Percentiles rank a stretch among this genome's conserved stretches.
Evolutionary conservation across 1,284 basidiomycete genomes (phyloP).

Genomic region (Ustilago tritici): DNA sequence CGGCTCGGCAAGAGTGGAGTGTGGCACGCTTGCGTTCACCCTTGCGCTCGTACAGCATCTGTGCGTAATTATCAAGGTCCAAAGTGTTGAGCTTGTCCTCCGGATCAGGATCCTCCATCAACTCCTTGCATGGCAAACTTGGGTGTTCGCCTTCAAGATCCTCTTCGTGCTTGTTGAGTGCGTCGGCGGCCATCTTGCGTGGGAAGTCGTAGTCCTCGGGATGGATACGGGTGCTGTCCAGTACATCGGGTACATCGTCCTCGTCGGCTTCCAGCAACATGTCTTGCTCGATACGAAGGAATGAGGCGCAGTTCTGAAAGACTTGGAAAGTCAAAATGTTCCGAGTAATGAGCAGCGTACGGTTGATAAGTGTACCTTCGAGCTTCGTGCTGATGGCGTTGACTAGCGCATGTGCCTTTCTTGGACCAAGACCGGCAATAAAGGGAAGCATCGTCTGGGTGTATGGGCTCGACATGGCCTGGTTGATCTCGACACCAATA

Average conservation of each 20-base stretch:
- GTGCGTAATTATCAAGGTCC: slow-evolving; percentile 95
- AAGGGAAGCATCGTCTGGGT: slow-evolving; percentile 88
- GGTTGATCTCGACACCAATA: slow-evolving; percentile 95
- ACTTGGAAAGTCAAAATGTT: slow-evolving; percentile 59
- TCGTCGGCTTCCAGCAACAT: slow-evolving; percentile 73
- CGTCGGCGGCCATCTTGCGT: slow-evolving; percentile 97
- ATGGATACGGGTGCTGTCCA: slow-evolving; percentile 96
- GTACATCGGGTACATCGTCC: slow-evolving; percentile 82
- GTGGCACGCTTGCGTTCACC: slow-evolving; percentile 75
- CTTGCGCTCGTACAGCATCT: slow-evolving; percentile 76
- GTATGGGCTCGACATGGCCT: slow-evolving; percentile 86
- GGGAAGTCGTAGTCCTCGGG: slow-evolving; percentile 98
- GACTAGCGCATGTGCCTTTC: slow-evolving; percentile 88
- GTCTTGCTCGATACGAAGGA: slow-evolving; percentile 75
- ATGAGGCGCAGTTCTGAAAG: slow-evolving; percentile 77
- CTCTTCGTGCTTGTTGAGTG: slow-evolving; percentile 79
- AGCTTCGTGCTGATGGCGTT: slow-evolving; percentile 69
- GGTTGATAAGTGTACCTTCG: slow-evolving; percentile 64
- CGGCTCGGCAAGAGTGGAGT: slow-evolving; percentile 80
- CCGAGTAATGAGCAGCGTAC: slow-evolving; percentile 56
- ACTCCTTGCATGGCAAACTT: slow-evolving; percentile 71
- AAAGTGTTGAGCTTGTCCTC: slow-evolving; percentile 88
- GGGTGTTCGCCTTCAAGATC: slow-evolving; percentile 66
- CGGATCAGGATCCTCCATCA: slow-evolving; percentile 86
- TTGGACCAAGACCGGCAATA: slow-evolving; percentile 91